These are phyloP conservation scores for Fraxinus paxiana DNA, from an alignment of 305 asterid species.

Conservation along the genomic window DNA sequence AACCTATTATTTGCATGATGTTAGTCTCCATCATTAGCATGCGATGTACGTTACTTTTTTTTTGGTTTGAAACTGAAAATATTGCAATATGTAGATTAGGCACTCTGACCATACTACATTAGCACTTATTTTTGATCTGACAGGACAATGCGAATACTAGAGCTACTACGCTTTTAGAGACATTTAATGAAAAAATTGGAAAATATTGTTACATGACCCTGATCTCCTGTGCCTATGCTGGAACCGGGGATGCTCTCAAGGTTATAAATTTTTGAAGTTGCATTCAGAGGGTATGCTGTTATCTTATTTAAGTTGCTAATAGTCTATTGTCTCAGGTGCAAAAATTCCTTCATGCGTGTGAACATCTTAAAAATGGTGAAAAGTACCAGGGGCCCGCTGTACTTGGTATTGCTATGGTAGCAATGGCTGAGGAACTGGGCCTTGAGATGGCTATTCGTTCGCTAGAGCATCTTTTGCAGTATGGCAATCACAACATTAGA, in stretches of 20 bases:
- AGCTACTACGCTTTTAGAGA: constrained; percentile 67
- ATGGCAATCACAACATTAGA: constrained; percentile 84
- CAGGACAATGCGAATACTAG: constrained; percentile 90
- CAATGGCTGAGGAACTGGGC: constrained; percentile 96
- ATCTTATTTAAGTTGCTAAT: constrained; percentile 12
- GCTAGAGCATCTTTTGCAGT: constrained; percentile 84
- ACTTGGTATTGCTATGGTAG: constrained; percentile 96
- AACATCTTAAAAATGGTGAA: constrained; percentile 84
- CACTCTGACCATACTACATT: background rate
- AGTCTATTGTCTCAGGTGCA: constrained; percentile 58
- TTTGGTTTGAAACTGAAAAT: background rate
- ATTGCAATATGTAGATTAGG: constrained; percentile 5
- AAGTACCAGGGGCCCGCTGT: constrained; percentile 88
- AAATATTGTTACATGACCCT: constrained; percentile 88
- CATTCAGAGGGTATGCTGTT: background rate
- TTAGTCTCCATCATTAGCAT: background rate
- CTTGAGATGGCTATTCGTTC: constrained; percentile 94
- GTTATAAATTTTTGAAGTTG: constrained; percentile 34
- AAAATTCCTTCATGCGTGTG: constrained; percentile 86
- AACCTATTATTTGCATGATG: background rate
- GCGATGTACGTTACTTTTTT: background rate
- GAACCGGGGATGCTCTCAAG: constrained; percentile 94
- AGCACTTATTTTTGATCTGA: constrained; percentile 20
- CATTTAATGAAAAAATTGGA: constrained; percentile 75
- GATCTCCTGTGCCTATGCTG: constrained; percentile 95